Percentiles rank a stretch among this genome's conserved stretches.
These are phyloP conservation scores for Coemansia reversa DNA, from an alignment of 192 early-diverging fungal species.

Conservation along the genomic window DNA sequence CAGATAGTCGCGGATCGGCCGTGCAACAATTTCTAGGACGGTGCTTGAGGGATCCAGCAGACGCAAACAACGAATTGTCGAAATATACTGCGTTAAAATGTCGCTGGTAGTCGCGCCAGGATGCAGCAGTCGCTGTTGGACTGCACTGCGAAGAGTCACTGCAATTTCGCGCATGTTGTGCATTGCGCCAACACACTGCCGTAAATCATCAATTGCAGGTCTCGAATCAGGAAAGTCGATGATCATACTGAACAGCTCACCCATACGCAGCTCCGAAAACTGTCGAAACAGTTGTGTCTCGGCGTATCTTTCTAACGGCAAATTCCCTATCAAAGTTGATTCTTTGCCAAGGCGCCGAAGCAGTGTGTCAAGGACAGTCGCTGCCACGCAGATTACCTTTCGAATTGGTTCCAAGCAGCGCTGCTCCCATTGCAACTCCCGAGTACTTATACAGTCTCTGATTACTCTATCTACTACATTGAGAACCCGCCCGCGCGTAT, in stretches of 20 bases:
- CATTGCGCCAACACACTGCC: slow-evolving; percentile 37
- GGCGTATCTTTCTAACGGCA: slow-evolving; percentile 5
- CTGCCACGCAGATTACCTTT: background rate
- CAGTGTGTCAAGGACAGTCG: slow-evolving; percentile 15
- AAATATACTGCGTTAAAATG: slow-evolving; percentile 70
- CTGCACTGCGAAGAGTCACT: slow-evolving; percentile 18
- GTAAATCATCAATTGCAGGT: slow-evolving; percentile 63
- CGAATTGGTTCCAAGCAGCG: slow-evolving; percentile 9
- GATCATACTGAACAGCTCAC: slow-evolving; percentile 72
- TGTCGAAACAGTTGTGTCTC: slow-evolving; percentile 9
- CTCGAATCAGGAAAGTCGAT: slow-evolving; percentile 68
- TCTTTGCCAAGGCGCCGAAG: slow-evolving; percentile 1
- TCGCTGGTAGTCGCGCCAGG: slow-evolving; percentile 70
- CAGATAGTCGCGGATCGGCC: slow-evolving; percentile 61
- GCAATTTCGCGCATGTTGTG: slow-evolving; percentile 29
- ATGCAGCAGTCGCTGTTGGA: slow-evolving; percentile 64
- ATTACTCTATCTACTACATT: slow-evolving; percentile 16
- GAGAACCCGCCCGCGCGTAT: background rate
- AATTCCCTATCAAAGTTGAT: background rate
- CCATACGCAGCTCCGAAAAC: slow-evolving; percentile 43
- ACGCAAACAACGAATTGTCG: slow-evolving; percentile 66
- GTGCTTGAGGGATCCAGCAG: slow-evolving; percentile 67
- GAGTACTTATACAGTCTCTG: slow-evolving; percentile 1
- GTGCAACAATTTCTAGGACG: slow-evolving; percentile 62
- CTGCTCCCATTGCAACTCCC: slow-evolving; percentile 19